Evolutionary conservation across 805 yeast genomes (phyloP).

Genomic region (Tetrapisispora phaffii): DNA sequence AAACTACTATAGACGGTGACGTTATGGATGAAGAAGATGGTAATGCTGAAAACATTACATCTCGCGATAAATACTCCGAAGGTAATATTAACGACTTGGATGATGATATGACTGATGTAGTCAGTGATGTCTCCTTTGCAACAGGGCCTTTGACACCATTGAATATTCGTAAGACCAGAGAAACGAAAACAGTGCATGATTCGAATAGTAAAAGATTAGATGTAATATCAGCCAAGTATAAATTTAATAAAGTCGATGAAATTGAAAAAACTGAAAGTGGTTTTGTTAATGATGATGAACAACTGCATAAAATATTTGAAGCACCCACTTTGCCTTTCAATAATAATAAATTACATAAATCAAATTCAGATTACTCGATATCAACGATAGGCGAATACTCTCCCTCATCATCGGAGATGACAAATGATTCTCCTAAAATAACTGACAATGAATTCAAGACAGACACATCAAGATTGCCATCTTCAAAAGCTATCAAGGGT

Average conservation of each 20-base stretch:
- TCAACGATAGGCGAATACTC: slow-evolving; percentile 39
- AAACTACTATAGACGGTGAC: slow-evolving; percentile 16
- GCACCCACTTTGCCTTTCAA: slow-evolving; percentile 26
- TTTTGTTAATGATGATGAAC: slow-evolving; percentile 12
- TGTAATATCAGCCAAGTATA: background rate
- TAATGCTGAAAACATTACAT: slow-evolving; percentile 14
- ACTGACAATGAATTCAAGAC: slow-evolving; percentile 11
- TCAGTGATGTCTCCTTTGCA: slow-evolving; percentile 29
- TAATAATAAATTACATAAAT: slow-evolving; percentile 18
- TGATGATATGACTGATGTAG: slow-evolving; percentile 25
- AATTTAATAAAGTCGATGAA: background rate
- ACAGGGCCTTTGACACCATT: slow-evolving; percentile 23
- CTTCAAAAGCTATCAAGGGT: slow-evolving; percentile 34
- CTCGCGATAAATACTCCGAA: slow-evolving; percentile 31
- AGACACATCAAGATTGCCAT: slow-evolving; percentile 25
- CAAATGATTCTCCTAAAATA: slow-evolving; percentile 32
- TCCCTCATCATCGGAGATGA: slow-evolving; percentile 37
- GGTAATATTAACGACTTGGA: slow-evolving; percentile 22
- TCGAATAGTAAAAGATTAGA: slow-evolving; percentile 6
- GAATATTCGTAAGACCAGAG: slow-evolving; percentile 17
- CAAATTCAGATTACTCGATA: slow-evolving; percentile 29
- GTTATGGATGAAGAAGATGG: slow-evolving; percentile 21
- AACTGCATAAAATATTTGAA: slow-evolving; percentile 18
- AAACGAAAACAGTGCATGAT: slow-evolving; percentile 7
- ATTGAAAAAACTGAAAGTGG: slow-evolving; percentile 2